A percentile compares a stretch with the other conserved stretches of the same genome.
These are phyloP conservation scores for Cucumis hystrix DNA, from an alignment of 306 rosid genomes.

Conservation along the genomic window DNA sequence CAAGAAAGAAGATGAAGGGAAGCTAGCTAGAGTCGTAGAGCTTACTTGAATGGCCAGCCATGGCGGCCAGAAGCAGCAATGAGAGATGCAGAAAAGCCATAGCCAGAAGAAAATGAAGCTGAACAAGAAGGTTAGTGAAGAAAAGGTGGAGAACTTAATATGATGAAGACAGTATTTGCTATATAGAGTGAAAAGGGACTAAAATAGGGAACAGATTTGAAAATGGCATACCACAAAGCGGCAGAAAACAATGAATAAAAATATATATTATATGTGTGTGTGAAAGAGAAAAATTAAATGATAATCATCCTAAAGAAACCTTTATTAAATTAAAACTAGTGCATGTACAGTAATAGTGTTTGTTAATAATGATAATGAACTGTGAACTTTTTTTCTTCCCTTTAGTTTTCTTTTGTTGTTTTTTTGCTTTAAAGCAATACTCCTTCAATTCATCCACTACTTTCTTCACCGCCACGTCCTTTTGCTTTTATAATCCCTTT, in stretches of 20 bases:
- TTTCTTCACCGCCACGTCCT: neutral
- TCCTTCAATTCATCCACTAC: neutral
- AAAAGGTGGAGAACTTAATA: neutral
- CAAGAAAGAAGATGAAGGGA: neutral
- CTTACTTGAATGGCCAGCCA: conserved; percentile 45
- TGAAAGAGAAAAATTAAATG: too few relatives aligned
- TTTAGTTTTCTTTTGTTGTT: neutral
- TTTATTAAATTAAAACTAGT: neutral
- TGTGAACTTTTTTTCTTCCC: neutral
- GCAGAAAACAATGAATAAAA: neutral
- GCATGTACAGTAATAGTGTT: neutral
- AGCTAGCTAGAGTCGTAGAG: neutral
- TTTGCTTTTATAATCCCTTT: neutral
- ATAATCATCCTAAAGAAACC: too few relatives aligned
- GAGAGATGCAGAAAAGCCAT: conserved; percentile 42
- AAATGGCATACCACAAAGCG: neutral
- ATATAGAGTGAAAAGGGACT: too few relatives aligned
- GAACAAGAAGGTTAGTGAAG: neutral
- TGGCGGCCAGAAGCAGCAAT: conserved; percentile 42
- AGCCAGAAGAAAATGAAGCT: neutral
- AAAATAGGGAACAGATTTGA: neutral
- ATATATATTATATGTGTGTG: too few relatives aligned
- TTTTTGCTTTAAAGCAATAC: neutral
- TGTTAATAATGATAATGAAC: neutral
- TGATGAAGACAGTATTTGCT: neutral